phyloP scores from a whole-genome alignment of 2,329 filamentous ascomycete genomes.

The Penicillium hordei region DNA sequence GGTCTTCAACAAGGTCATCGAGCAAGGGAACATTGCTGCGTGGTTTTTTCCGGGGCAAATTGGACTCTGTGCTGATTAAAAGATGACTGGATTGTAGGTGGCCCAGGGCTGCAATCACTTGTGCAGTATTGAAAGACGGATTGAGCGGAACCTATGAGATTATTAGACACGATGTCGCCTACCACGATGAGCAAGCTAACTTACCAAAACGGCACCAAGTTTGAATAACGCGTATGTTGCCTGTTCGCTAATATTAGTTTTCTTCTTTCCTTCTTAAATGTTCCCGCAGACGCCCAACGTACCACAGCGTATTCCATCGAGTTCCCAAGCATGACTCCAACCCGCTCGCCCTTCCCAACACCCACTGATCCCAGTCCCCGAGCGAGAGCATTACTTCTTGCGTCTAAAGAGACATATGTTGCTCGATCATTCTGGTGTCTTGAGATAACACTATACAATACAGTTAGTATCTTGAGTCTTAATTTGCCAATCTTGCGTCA shows the following conservation, averaged over 20 bases:
- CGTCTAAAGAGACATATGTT: conserved; percentile 74
- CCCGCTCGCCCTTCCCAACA: conserved; percentile 76
- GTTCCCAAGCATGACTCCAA: conserved; percentile 85
- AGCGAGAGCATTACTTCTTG: conserved; percentile 72
- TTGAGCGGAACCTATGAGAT: conserved; percentile 74
- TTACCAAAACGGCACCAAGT: conserved; percentile 80
- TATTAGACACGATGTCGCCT: neutral
- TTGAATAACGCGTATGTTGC: conserved; percentile 87
- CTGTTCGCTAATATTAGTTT: conserved; percentile 29
- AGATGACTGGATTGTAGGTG: conserved; percentile 74
- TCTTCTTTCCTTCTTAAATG: too few species aligned
- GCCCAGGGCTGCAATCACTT: conserved; percentile 74
- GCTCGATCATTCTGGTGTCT: conserved; percentile 63
- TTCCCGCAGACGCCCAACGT: conserved; percentile 21
- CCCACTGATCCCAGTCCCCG: conserved; percentile 67
- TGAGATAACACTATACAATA: conserved; percentile 52
- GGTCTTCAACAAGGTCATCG: conserved; percentile 53
- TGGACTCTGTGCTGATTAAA: conserved; percentile 83
- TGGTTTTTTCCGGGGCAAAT: conserved; percentile 67
- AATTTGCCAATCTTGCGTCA: neutral
- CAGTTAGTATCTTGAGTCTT: neutral
- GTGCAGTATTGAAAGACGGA: conserved; percentile 77
- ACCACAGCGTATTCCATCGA: conserved; percentile 78
- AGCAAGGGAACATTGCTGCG: conserved; percentile 61
- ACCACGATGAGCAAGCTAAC: conserved; percentile 14